phyloP scores from a whole-genome alignment of 2,329 filamentous ascomycete species.

The Exophiala mesophila region DNA sequence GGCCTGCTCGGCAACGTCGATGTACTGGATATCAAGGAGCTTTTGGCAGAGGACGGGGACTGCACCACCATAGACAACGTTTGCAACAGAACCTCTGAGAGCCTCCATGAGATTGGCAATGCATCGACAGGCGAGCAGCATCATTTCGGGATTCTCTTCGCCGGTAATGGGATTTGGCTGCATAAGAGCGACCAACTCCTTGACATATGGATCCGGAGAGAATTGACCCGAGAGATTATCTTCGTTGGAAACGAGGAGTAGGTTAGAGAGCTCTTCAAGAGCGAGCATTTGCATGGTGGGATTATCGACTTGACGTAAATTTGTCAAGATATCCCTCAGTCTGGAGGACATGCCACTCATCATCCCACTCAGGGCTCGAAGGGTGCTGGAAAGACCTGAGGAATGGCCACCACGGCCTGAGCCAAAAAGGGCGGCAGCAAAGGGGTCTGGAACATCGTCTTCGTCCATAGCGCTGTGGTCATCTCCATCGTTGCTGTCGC shows the following conservation, averaged over 20 bases:
- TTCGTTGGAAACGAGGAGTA: conserved; percentile 90
- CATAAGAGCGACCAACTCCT: conserved; percentile 89
- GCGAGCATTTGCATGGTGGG: conserved; percentile 85
- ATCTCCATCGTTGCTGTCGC: conserved; percentile 63
- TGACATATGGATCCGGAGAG: conserved; percentile 88
- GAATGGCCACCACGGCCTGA: conserved; percentile 56
- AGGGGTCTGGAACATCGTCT: conserved; percentile 57
- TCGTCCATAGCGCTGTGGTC: conserved; percentile 51
- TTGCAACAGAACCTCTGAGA: conserved; percentile 82
- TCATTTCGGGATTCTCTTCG: conserved; percentile 92
- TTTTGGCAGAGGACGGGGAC: conserved; percentile 94
- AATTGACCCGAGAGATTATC: conserved; percentile 95
- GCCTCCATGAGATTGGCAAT: conserved; percentile 98
- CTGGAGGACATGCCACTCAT: conserved; percentile 79
- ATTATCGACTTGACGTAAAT: conserved; percentile 77
- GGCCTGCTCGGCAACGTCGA: conserved; percentile 94
- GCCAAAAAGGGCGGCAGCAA: conserved; percentile 61
- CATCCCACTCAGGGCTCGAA: conserved; percentile 84
- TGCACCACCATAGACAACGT: conserved; percentile 94
- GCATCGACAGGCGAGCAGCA: conserved; percentile 92
- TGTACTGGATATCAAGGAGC: conserved; percentile 90
- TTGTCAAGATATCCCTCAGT: conserved; percentile 70
- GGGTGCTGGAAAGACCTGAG: conserved; percentile 68
- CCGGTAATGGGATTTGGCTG: conserved; percentile 72
- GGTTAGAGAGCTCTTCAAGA: conserved; percentile 86